Evolutionary conservation across 192 early-diverging fungal genomes (phyloP).

Genomic region (Coemansia biformis): DNA sequence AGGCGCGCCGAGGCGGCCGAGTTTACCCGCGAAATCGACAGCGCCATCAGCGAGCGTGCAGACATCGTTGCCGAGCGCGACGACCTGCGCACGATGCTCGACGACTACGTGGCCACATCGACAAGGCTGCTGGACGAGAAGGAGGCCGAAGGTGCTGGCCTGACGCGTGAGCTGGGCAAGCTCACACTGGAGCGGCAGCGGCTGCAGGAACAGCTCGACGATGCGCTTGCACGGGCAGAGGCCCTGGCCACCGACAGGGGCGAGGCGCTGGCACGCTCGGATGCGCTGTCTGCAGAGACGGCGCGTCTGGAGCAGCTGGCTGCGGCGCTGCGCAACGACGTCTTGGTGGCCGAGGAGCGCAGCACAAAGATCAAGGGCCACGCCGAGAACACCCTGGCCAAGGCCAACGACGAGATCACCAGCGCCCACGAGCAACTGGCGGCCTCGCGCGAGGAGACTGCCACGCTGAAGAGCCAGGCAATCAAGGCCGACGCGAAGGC

Average conservation of each 20-base stretch:
- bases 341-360: conserved; percentile 33
- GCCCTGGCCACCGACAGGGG: conserved; percentile 14
- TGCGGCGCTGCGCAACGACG: conserved; percentile 17
- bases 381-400: conserved; percentile 30
- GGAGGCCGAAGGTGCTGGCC: conserved; percentile 17
- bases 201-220: conserved; percentile 17
- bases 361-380: conserved; percentile 27
- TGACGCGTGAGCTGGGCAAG: conserved; percentile 33
- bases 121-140: conserved; percentile 28
- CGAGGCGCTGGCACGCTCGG: conserved; percentile 7
- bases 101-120: conserved; percentile 29
- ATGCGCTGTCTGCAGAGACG: conserved; percentile 16
- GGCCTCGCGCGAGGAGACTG: conserved; percentile 7
- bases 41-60: conserved; percentile 17
- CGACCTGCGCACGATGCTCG: conserved; percentile 18
- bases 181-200: conserved; percentile 32
- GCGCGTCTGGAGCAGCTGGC: conserved; percentile 18
- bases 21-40: conserved; percentile 35
- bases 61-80: conserved; percentile 16
- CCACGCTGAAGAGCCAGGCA: conserved; percentile 1
- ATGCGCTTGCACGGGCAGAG: neutral
- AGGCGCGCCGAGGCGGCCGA: conserved; percentile 17
- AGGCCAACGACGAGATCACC: conserved; percentile 36
- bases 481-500: conserved; percentile 20
- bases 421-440: conserved; percentile 5